A percentile compares a stretch with the other conserved stretches of the same genome.
Conservation (phyloP, 106 monocot genomes). For the Posidonia australis region DNA sequence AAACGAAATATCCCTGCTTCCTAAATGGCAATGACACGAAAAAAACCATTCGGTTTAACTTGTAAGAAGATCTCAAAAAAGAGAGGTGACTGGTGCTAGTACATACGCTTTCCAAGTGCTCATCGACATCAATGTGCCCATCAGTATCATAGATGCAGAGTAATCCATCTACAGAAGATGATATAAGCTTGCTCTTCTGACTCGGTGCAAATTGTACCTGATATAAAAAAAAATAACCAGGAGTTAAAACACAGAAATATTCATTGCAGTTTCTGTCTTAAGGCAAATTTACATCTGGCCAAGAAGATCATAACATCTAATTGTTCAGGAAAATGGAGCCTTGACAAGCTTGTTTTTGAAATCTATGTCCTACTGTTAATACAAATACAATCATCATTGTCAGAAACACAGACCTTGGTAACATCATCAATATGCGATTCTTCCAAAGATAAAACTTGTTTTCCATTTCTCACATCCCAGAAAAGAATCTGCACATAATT, state of each 20-base stretch:
- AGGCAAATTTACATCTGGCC: no score
- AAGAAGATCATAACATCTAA: no score
- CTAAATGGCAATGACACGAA: no score
- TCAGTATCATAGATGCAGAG: conserved; percentile 69
- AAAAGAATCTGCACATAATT: conserved; percentile 54
- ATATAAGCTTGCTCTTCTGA: conserved; percentile 69
- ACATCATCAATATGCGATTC: conserved; percentile 97
- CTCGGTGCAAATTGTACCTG: conserved; percentile 72
- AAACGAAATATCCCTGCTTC: no score
- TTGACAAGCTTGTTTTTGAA: not conserved
- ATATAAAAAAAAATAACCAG: not conserved
- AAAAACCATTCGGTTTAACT: no score
- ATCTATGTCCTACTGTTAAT: not conserved
- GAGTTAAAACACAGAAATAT: not conserved
- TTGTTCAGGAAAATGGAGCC: no score
- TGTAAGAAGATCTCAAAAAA: not conserved
- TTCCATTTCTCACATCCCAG: conserved; percentile 86
- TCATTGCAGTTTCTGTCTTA: no score
- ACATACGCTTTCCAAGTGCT: conserved; percentile 70
- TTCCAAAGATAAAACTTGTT: conserved; percentile 65
- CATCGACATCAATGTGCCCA: conserved; percentile 75
- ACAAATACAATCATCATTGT: not conserved
- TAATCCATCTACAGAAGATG: conserved; percentile 87
- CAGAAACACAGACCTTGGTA: conserved; percentile 51
- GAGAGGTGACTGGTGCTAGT: not conserved